Base-by-base conservation (phyloP, 495 filamentous ascomycete species). In the Xeromyces bisporus region DNA sequence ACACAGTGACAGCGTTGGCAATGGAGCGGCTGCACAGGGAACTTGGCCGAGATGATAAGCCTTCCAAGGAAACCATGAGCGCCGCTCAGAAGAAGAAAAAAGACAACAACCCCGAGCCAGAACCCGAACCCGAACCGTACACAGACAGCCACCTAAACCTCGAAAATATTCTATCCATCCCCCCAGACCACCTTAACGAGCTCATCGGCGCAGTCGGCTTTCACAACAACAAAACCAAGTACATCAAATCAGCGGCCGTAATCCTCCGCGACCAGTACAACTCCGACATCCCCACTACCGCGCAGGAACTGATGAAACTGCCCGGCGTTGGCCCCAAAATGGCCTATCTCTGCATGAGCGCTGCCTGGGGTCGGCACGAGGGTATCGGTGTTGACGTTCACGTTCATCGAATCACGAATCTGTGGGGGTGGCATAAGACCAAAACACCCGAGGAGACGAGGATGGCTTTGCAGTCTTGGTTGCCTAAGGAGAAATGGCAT, bases 251-350 rank as follows among this genome's bases (percentile, higher is more conserved):
- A 13, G 57, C 78, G 0, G 87, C 85, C 5, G 43, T 61, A 6
- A 76, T 93, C 24, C 62, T 93, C 1, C 61, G 68, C 7, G 77
- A 91, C 34, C 34, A 71, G 15, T 77, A 68, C 44, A 47, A 49
- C 28, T 69, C 71, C 18, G 89, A 96, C 51, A 93, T 97, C 38
- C 91, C 89, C 0, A 61, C 74, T 30, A 81, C 83, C 0, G 67
- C 86, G 12, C 72, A 75, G 29, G 85, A 75, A 0, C 62, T 97
- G 11, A 74, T 75, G 46, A 65, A 71, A 5, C 69, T 97, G 0
- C 89, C 89, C 0, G 89, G 89, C 2, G 87, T 97, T 0, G 89
- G 89, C 0, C 89, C 89, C 4, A 97, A 97, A 56, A 97, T 97
- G 87, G 89, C 81, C 12, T 84, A 91, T 46, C 67, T 97, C 3